Evolutionary conservation across 768 basidiomycete genomes (phyloP), one percentile per base, ranked within the genome.

Genomic region (Hygrophoropsis aurantiaca): DNA sequence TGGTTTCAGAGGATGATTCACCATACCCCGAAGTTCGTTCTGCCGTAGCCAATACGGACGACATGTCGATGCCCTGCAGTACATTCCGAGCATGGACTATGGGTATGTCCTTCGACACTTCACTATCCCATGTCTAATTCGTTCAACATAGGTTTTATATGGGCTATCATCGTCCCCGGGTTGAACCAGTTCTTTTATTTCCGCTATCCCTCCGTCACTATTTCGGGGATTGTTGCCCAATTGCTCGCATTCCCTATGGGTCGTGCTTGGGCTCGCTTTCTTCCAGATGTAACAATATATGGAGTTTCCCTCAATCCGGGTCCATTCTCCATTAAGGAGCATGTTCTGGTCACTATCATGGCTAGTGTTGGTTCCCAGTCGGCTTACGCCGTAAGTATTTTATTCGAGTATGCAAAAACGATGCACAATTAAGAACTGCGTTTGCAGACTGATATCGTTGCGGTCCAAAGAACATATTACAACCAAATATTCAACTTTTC

Each of bases 321-420:
- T 18, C 82, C 79, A 1, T 90, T 87, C 70, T 75, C 77, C 2
- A 79, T 88, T 58, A 90, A 90, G 66, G 87, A 88, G 60, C 82
- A 84, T 66, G 82, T 82, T 25, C 55, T 77, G 42, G 70, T 74
- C 49, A 68, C 57, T 15, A 72, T 75, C 42, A 72, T 74, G 72
- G 70, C 71, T 11, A 62, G 58, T 32, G 67, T 73, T 25, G 70
- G 66, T 18, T 16, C 56, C 54, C 23, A 27, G 36, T 30, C 8
- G 58, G 79, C 80, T 3, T 82, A 82, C 53, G 79, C 60, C 24
- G 69, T 71, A 47, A 13, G 64, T 20, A 24, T 3, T 9, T 3
- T 69, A 69, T 41, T 68, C 68, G 33, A 36, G 57, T 55, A 4
- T 32, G 16, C 33, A 25, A 11, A 1, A 23, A 11, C 41, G 11